Evolutionary conservation across 164 flowering plant genomes (phyloP).

Genomic region (Berberis vulgaris): DNA sequence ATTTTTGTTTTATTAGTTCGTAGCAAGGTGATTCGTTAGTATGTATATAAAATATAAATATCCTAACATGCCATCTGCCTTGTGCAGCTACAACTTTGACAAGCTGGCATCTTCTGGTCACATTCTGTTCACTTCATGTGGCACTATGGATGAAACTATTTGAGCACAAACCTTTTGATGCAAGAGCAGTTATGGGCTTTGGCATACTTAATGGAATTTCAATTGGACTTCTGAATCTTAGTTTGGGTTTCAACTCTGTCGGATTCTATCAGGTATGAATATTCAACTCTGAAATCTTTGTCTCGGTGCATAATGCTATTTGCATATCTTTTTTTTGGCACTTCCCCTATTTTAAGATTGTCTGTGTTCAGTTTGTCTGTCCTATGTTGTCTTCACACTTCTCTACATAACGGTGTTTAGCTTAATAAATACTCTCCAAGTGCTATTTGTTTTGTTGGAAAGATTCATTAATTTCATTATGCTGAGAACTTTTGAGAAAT

Average conservation of each 20-base stretch:
- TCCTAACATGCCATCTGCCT: constrained; percentile 5
- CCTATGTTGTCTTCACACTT: no score
- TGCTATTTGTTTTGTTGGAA: no score
- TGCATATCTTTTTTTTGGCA: no score
- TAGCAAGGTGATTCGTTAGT: no score
- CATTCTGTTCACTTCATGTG: constrained; percentile 89
- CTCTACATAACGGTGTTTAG: no score
- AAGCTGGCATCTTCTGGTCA: constrained; percentile 98
- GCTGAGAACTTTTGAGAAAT: no score
- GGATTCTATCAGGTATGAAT: constrained; percentile 84
- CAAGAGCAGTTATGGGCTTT: constrained; percentile 77
- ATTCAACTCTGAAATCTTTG: neutral
- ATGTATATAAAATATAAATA: neutral
- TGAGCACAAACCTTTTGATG: constrained; percentile 90
- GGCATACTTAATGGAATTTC: constrained; percentile 91
- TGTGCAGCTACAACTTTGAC: constrained; percentile 88
- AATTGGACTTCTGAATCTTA: constrained; percentile 83
- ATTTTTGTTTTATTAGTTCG: neutral
- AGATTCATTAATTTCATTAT: no score
- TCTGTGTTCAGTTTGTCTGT: neutral
- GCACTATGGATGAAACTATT: constrained; percentile 80
- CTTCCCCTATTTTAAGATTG: neutral
- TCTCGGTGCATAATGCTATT: no score
- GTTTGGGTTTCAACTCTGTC: constrained; percentile 92
- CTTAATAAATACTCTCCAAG: no score